A percentile compares a stretch with the other conserved stretches of the same genome.
Evolutionary conservation across 1,139 yeast species (phyloP).

Genomic region (Wickerhamomyces sp.): DNA sequence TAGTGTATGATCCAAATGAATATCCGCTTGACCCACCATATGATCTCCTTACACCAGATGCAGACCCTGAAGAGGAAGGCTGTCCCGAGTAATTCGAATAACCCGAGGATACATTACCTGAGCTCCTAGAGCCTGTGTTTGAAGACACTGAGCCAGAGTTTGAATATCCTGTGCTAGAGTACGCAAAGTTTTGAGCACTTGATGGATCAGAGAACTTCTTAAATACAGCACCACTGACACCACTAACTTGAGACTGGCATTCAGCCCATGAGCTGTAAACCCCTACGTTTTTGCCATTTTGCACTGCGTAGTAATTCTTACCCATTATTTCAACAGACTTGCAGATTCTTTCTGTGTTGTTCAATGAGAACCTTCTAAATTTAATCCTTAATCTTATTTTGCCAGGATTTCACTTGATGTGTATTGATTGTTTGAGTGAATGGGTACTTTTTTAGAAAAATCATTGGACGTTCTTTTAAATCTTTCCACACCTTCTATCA

Average conservation of each 20-base stretch:
- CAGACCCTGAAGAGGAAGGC: no score
- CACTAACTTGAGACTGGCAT: constrained; percentile 33
- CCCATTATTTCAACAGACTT: background rate
- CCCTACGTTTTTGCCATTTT: constrained; percentile 35
- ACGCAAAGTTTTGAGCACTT: background rate
- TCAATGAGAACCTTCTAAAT: no score
- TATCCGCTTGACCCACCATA: background rate
- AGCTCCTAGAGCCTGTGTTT: background rate
- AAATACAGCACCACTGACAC: constrained; percentile 34
- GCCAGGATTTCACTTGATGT: no score
- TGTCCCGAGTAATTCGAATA: no score
- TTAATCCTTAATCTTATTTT: no score
- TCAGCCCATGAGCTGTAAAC: constrained; percentile 36
- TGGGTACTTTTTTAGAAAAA: background rate
- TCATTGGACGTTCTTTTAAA: no score
- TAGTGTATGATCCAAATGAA: background rate
- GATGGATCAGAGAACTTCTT: constrained; percentile 33
- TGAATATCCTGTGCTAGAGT: background rate
- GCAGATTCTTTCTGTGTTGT: no score
- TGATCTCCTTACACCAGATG: no score
- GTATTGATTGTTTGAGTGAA: no score
- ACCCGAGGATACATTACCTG: background rate
- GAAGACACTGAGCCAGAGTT: background rate
- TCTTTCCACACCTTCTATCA: no score
- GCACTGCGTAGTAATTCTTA: constrained; percentile 35